Percentiles rank a stretch among this genome's conserved stretches.
These are phyloP conservation scores for Allantophomopsis cytisporea DNA, from an alignment of 2,329 filamentous ascomycete species.

Conservation along the genomic window DNA sequence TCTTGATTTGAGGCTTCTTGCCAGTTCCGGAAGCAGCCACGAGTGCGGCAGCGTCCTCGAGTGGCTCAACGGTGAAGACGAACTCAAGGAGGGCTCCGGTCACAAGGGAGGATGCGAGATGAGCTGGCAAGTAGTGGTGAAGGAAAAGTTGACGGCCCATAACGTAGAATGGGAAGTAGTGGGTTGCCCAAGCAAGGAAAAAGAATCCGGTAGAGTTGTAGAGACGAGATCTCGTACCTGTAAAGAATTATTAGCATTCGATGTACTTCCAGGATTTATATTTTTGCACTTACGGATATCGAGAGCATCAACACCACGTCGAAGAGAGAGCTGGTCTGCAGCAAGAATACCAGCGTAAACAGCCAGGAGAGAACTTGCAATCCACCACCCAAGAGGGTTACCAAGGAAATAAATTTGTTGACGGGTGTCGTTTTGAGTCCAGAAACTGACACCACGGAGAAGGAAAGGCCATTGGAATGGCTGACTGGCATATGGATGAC, in stretches of 20 bases:
- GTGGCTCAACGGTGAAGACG: conserved; percentile 81
- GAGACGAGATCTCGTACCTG: conserved; percentile 78
- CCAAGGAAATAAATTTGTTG: conserved; percentile 98
- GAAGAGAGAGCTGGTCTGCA: conserved; percentile 85
- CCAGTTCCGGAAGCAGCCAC: conserved; percentile 21
- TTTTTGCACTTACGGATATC: conserved; percentile 70
- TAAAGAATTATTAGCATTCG: conserved; percentile 17
- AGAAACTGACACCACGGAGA: conserved; percentile 94
- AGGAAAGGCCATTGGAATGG: conserved; percentile 98
- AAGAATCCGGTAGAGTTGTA: conserved; percentile 99
- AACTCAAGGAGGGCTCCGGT: conserved; percentile 89
- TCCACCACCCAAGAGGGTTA: conserved; percentile 96
- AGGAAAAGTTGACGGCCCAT: conserved; percentile 98
- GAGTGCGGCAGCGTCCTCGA: conserved; percentile 29
- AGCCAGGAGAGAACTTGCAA: conserved; percentile 80
- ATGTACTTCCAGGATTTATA: not conserved
- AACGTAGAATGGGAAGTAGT: conserved; percentile 94
- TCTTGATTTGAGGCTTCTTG: conserved; percentile 31
- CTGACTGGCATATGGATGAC: conserved; percentile 88
- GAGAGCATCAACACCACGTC: conserved; percentile 84
- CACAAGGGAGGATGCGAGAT: conserved; percentile 81
- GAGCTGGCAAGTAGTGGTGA: conserved; percentile 92
- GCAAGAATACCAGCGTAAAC: conserved; percentile 86
- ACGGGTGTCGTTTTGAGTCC: conserved; percentile 89
- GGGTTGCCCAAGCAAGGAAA: conserved; percentile 94